Percentiles rank a stretch among this genome's conserved stretches.
Conservation (phyloP, 371 early-diverging fungal genomes). For the Actinomortierella wolfii region DNA sequence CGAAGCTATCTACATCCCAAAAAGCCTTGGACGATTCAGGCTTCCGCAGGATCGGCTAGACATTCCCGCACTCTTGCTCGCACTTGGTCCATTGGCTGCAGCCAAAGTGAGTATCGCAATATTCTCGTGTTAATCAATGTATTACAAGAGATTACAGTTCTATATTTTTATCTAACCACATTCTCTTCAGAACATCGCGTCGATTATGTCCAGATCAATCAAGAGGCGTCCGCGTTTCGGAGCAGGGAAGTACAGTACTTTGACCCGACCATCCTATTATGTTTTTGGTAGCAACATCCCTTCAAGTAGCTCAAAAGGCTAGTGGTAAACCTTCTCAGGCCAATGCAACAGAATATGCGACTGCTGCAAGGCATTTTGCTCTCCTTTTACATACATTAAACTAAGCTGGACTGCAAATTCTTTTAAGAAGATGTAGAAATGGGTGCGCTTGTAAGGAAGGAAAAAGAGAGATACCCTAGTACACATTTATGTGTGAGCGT, state of each 20-base stretch:
- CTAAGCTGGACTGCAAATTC: too few species aligned
- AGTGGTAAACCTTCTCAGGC: too few species aligned
- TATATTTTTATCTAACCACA: not conserved
- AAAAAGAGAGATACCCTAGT: too few species aligned
- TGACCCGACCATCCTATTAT: slow-evolving; percentile 17
- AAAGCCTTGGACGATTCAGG: slow-evolving; percentile 19
- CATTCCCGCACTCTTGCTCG: slow-evolving; percentile 3
- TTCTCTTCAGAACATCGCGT: slow-evolving; percentile 10
- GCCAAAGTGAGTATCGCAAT: slow-evolving; percentile 7
- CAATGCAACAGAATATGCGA: too few species aligned
- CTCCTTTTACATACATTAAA: too few species aligned
- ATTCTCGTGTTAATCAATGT: not conserved
- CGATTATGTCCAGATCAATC: slow-evolving; percentile 9
- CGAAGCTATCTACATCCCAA: slow-evolving; percentile 19
- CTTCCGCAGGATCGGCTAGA: slow-evolving; percentile 11
- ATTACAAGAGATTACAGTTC: too few species aligned
- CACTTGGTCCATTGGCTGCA: slow-evolving; percentile 14
- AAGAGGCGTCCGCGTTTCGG: slow-evolving; percentile 14
- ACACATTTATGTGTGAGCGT: too few species aligned
- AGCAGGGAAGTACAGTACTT: slow-evolving; percentile 12
- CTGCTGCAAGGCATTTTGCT: too few species aligned
- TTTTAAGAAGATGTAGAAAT: too few species aligned
- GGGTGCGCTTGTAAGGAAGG: too few species aligned
- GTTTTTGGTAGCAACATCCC: slow-evolving; percentile 17
- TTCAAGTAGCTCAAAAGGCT: not conserved